Evolutionary conservation across 2,329 filamentous ascomycete genomes (phyloP).

Genomic region (Neopestalotiopsis sp.): DNA sequence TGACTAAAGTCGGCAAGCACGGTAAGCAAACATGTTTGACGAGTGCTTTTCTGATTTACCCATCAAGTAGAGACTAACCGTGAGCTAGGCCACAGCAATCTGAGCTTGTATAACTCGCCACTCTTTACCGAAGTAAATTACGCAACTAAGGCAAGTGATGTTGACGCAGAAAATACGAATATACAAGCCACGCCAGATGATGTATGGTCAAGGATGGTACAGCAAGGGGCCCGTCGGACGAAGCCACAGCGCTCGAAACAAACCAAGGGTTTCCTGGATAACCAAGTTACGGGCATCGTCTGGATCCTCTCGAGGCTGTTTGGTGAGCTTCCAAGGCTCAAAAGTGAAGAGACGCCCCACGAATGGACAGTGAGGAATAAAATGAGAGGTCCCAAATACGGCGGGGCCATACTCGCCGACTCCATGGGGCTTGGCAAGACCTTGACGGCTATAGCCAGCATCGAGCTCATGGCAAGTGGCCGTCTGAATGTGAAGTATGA

Average conservation of each 20-base stretch:
- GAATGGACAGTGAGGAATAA: background rate
- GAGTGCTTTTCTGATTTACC: background rate
- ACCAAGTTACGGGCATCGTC: conserved; percentile 34
- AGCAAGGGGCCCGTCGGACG: too few species aligned
- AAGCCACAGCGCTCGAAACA: background rate
- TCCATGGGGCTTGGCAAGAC: conserved; percentile 19
- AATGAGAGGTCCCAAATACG: conserved; percentile 8
- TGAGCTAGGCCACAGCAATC: conserved; percentile 20
- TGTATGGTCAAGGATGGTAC: background rate
- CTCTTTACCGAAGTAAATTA: conserved; percentile 24
- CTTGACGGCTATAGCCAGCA: background rate
- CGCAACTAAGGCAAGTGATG: conserved; percentile 13
- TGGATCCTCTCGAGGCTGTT: conserved; percentile 34
- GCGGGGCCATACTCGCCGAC: conserved; percentile 9
- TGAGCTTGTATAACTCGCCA: conserved; percentile 29
- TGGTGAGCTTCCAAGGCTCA: conserved; percentile 27
- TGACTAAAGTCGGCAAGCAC: conserved; percentile 30
- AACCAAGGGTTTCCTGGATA: conserved; percentile 29
- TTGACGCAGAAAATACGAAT: too few species aligned
- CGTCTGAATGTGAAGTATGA: background rate
- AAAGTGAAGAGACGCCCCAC: background rate
- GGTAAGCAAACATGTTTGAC: conserved; percentile 15
- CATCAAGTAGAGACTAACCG: background rate
- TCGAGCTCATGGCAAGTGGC: conserved; percentile 14
- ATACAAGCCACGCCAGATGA: background rate